Evolutionary conservation across 176 grass and related monocot genomes (phyloP).

Genomic region (Ananas comosus): DNA sequence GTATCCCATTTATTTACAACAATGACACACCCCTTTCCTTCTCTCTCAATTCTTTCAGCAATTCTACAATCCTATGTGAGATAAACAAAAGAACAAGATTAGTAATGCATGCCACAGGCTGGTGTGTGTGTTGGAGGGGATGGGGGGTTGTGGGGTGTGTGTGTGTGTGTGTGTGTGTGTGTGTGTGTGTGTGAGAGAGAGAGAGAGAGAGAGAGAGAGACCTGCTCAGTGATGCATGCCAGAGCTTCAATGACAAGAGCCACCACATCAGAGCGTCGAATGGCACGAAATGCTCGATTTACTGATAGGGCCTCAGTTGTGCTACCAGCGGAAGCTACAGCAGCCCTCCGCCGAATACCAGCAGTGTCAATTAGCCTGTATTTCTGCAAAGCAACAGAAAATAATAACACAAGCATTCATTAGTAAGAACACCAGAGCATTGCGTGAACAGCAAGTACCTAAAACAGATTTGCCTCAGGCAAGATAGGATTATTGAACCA

Average conservation of each 20-base stretch:
- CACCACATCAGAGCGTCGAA: slow-evolving; percentile 82
- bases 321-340: slow-evolving; percentile 77
- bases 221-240: slow-evolving; percentile 86
- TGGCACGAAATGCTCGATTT: slow-evolving; percentile 87
- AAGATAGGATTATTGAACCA: background rate
- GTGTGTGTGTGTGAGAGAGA: background rate
- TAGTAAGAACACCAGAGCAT: background rate
- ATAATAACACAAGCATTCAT: background rate
- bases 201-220: slow-evolving; percentile 29
- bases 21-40: slow-evolving; percentile 91
- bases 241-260: slow-evolving; percentile 88
- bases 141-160: too few species aligned
- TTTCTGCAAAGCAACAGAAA: slow-evolving; percentile 40
- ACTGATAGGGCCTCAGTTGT: slow-evolving; percentile 80
- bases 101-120: background rate
- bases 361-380: slow-evolving; percentile 93
- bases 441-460: background rate
- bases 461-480: background rate
- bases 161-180: too few species aligned
- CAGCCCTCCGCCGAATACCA: slow-evolving; percentile 81
- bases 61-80: slow-evolving; percentile 70
- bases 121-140: too few species aligned
- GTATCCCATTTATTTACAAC: slow-evolving; percentile 99
- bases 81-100: background rate
- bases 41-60: slow-evolving; percentile 88